These are phyloP conservation scores for Beta vulgaris DNA, from an alignment of 148 eudicot genomes.

Conservation along the genomic window DNA sequence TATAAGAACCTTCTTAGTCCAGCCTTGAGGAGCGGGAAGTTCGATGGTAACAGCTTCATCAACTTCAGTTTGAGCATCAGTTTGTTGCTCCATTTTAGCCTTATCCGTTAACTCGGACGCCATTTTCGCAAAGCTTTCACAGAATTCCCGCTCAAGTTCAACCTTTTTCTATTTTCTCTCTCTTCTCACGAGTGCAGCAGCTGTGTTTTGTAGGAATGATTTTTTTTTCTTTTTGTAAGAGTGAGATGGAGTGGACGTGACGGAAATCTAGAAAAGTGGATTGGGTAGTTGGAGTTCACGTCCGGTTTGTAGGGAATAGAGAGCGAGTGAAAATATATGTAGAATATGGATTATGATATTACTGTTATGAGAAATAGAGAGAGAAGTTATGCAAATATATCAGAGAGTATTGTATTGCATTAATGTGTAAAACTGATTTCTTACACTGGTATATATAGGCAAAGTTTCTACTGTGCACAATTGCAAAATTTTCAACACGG, in stretches of 20 bases:
- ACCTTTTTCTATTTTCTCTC: background rate
- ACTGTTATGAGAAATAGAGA: no score
- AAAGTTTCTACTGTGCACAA: no score
- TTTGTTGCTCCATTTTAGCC: background rate
- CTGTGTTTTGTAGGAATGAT: background rate
- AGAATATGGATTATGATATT: no score
- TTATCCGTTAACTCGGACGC: slow-evolving; percentile 19
- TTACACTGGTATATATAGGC: no score
- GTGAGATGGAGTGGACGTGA: slow-evolving; percentile 7
- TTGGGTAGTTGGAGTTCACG: slow-evolving; percentile 7
- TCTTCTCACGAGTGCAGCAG: background rate
- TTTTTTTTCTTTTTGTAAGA: no score
- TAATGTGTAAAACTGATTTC: no score
- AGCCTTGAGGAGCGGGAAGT: slow-evolving; percentile 35
- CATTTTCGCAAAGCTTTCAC: slow-evolving; percentile 24
- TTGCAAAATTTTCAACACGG: no score
- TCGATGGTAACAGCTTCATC: slow-evolving; percentile 22
- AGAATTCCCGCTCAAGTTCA: slow-evolving; percentile 21
- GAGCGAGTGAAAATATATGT: no score
- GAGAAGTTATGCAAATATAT: no score
- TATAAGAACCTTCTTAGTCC: slow-evolving; percentile 28
- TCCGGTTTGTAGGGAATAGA: background rate
- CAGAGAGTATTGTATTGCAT: no score
- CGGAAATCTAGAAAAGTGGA: slow-evolving; percentile 12
- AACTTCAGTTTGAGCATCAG: background rate